These are phyloP conservation scores for Hymenoscyphus fructigenus DNA, from an alignment of 2,329 filamentous ascomycete genomes.

Conservation along the genomic window DNA sequence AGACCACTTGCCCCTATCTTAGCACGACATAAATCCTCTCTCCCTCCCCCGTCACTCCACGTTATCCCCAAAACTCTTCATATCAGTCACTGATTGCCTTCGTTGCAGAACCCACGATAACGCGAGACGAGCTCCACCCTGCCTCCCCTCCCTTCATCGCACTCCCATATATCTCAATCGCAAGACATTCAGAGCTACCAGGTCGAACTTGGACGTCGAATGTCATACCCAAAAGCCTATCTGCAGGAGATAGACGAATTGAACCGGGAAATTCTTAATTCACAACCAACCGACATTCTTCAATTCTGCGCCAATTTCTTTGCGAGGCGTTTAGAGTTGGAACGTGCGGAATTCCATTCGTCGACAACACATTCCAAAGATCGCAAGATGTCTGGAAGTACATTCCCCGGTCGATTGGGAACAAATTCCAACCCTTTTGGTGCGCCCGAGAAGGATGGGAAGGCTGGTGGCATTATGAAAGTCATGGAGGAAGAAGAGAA, in stretches of 20 bases:
- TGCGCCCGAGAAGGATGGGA: constrained; percentile 35
- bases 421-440: constrained; percentile 73
- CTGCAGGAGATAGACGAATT: constrained; percentile 62
- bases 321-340: constrained; percentile 61
- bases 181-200: background rate
- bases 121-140: background rate
- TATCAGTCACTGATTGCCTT: background rate
- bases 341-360: constrained; percentile 58
- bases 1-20: background rate
- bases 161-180: background rate
- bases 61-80: background rate
- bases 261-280: constrained; percentile 58
- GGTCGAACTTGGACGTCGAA: constrained; percentile 28
- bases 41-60: background rate
- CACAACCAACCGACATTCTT: constrained; percentile 61
- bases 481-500: constrained; percentile 61
- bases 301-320: constrained; percentile 73
- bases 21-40: background rate
- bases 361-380: constrained; percentile 42
- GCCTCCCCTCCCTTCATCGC: background rate
- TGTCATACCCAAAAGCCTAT: constrained; percentile 55
- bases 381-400: constrained; percentile 65
- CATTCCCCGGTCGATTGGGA: constrained; percentile 72
- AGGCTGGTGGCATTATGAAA: constrained; percentile 58
- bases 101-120: constrained; percentile 1